Evolutionary conservation across 768 basidiomycete genomes (phyloP).

Genomic region (Lentinula sp.): DNA sequence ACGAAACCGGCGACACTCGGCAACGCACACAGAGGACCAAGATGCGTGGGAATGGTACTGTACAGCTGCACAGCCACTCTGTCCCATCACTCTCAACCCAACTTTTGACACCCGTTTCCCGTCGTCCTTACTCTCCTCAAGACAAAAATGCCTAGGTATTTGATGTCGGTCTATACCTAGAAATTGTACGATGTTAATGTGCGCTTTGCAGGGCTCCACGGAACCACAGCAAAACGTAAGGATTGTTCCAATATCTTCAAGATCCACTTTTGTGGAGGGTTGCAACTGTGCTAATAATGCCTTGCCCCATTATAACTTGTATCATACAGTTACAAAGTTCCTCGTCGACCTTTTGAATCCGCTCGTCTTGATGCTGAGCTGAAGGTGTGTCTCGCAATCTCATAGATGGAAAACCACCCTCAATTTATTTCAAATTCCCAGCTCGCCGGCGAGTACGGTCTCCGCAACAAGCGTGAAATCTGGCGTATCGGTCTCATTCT

Average conservation of each 20-base stretch:
- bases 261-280: constrained; percentile 68
- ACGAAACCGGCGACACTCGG: neutral
- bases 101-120: constrained; percentile 17
- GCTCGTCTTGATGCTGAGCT: constrained; percentile 99
- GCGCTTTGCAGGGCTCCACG: constrained; percentile 65
- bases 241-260: constrained; percentile 41
- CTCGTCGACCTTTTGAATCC: constrained; percentile 93
- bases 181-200: constrained; percentile 25
- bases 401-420: neutral
- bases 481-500: constrained; percentile 98
- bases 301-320: constrained; percentile 56
- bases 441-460: constrained; percentile 99
- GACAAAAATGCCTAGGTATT: constrained; percentile 83
- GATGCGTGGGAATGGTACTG: constrained; percentile 51
- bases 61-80: constrained; percentile 50
- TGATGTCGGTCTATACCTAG: constrained; percentile 17
- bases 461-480: constrained; percentile 99
- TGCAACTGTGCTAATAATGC: constrained; percentile 61
- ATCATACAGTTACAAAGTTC: constrained; percentile 91
- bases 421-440: constrained; percentile 22
- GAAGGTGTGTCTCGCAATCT: constrained; percentile 54
- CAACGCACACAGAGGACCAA: constrained; percentile 28
- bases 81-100: constrained; percentile 18
- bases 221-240: constrained; percentile 95
- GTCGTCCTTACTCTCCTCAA: constrained; percentile 43